Evolutionary conservation across 805 yeast species (phyloP), one percentile per base, ranked within the genome.

Genomic region (Wickerhamiella alocasiicola): DNA sequence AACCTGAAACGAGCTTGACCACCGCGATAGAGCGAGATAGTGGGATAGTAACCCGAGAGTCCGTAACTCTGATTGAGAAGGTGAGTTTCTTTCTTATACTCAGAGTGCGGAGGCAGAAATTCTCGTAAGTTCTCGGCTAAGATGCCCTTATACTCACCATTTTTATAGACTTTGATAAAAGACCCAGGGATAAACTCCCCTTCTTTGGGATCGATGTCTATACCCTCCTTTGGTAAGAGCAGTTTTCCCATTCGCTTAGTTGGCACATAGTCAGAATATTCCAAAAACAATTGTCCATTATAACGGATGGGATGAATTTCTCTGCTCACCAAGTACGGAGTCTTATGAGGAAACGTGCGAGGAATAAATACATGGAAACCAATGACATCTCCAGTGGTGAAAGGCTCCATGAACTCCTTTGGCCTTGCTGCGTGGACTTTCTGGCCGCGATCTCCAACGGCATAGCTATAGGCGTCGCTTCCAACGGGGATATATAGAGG

Each of bases 401-500:
- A 75, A 3, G 20, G 15, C 19, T 63, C 68, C 66, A 78, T 64
- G 47, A 74, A 72, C 25, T 69, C 67, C 19, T 59, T 55, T 0
- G 84, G 83, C 36, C 87, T 68, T 44, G 88, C 77, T 32, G 79
- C 60, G 48, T 91, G 93, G 18, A 91, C 67, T 21, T 72, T 72
- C 49, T 81, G 81, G 2, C 94, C 87, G 5, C 70, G 67, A 60
- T 88, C 96, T 44, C 96, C 67, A 2, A 91, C 54, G 2, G 95
- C 96, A 58, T 91, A 88, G 0, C 95, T 88, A 61, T 85, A 91
- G 0, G 85, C 88, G 59, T 91, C 97, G 52, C 74, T 83, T 2
- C 99, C 99, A 5, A 87, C 91, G 0, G 99, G 97, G 0, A 94
- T 94, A 50, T 88, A 96, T 32, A 87, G 60, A 37, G 84, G 73